Conservation (phyloP, 2,329 filamentous ascomycete genomes). For the Westerdykella ornata region DNA sequence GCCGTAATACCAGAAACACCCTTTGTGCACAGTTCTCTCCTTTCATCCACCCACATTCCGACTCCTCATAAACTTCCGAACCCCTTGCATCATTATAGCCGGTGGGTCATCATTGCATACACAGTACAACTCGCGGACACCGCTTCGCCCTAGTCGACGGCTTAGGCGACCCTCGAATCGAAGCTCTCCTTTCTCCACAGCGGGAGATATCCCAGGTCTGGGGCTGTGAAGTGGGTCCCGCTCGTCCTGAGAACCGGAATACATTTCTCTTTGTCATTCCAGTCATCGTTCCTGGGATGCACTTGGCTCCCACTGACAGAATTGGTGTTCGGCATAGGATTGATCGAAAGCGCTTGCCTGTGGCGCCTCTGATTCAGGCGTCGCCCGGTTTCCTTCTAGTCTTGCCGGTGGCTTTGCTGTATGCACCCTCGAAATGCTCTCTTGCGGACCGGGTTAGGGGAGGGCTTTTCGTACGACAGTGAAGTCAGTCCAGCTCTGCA, state of each 20-base stretch:
- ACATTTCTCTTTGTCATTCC: not conserved
- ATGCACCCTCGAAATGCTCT: not conserved
- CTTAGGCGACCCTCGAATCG: not conserved
- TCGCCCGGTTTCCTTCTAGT: too few species aligned
- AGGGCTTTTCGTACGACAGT: not conserved
- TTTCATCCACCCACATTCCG: too few species aligned
- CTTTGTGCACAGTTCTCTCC: too few species aligned
- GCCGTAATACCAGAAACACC: too few species aligned
- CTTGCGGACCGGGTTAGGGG: not conserved
- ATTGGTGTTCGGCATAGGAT: too few species aligned
- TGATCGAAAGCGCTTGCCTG: too few species aligned
- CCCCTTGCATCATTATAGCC: not conserved
- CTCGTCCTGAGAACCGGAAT: not conserved
- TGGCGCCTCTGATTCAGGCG: too few species aligned
- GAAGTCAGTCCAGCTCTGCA: not conserved
- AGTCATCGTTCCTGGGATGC: not conserved
- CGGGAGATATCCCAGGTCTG: not conserved
- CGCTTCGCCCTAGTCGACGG: not conserved
- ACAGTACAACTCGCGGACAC: not conserved
- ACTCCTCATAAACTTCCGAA: too few species aligned
- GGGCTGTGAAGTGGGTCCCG: not conserved
- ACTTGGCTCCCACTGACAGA: too few species aligned
- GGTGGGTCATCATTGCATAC: not conserved
- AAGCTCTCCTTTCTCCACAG: not conserved
- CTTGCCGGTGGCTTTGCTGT: not conserved